Conservation (phyloP, 192 early-diverging fungal species). For the Jimgerdemannia lactiflua region DNA sequence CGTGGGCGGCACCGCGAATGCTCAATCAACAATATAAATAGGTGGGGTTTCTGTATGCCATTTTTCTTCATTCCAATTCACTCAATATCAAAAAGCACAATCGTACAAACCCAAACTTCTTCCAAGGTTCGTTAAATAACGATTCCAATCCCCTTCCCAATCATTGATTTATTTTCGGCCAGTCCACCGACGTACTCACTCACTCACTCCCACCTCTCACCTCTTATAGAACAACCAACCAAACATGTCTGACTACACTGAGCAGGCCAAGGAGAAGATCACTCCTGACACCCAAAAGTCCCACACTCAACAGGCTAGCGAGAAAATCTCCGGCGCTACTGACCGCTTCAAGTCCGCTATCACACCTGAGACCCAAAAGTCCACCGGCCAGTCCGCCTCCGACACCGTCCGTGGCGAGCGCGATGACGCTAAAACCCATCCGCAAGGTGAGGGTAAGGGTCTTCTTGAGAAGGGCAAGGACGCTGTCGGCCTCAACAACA, state of each 20-base stretch:
- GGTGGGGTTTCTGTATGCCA: no score
- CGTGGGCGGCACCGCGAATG: no score
- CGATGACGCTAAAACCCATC: background rate
- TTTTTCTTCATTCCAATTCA: no score
- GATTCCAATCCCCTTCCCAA: no score
- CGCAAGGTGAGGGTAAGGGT: background rate
- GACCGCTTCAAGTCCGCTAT: conserved; percentile 8
- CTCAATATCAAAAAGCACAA: no score
- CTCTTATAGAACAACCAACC: no score
- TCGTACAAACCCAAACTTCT: no score
- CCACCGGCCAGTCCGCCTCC: background rate
- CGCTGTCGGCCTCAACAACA: background rate
- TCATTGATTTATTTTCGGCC: no score
- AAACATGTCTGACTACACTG: background rate
- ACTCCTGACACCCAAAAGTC: background rate
- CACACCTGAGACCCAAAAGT: conserved; percentile 8
- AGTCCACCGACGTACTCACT: no score
- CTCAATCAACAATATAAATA: no score
- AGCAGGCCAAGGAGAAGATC: background rate
- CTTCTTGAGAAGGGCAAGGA: conserved; percentile 1
- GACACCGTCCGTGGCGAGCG: background rate
- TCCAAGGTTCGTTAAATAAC: no score
- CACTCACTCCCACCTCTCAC: no score
- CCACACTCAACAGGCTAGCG: conserved; percentile 12
- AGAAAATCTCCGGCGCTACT: background rate